A percentile compares a stretch with the other conserved stretches of the same genome.
Conservation (phyloP, 2,329 filamentous ascomycete genomes). For the Malbranchea zuffiana region DNA sequence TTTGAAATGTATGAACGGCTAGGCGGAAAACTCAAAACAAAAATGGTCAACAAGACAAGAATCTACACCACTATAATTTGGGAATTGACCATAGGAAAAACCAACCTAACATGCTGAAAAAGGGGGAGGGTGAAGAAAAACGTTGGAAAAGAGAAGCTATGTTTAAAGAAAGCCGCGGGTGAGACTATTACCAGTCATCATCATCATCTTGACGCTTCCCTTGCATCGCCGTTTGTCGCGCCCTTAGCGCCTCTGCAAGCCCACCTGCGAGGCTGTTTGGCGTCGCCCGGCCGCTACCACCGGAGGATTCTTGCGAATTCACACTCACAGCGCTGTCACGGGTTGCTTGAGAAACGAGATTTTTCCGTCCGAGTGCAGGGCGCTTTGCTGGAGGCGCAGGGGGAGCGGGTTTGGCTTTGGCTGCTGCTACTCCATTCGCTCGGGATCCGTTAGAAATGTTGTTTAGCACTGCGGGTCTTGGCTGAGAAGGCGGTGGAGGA, state of each 20-base stretch:
- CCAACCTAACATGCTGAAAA: no score
- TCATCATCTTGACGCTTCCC: slow-evolving; percentile 58
- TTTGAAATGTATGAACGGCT: no score
- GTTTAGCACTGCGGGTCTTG: slow-evolving; percentile 51
- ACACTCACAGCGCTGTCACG: slow-evolving; percentile 53
- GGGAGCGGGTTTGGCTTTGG: slow-evolving; percentile 56
- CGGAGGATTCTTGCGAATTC: slow-evolving; percentile 39
- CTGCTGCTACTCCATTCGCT: slow-evolving; percentile 29
- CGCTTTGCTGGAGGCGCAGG: slow-evolving; percentile 72
- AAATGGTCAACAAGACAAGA: no score
- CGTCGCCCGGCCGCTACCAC: slow-evolving; percentile 58
- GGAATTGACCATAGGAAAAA: no score
- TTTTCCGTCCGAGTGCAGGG: slow-evolving; percentile 61
- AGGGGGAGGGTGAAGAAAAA: no score
- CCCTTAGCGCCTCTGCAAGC: slow-evolving; percentile 66
- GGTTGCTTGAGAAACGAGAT: slow-evolving; percentile 52
- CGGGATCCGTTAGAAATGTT: slow-evolving; percentile 31
- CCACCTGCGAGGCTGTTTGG: slow-evolving; percentile 62
- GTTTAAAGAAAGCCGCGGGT: background rate
- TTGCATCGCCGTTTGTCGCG: slow-evolving; percentile 65
- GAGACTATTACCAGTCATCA: slow-evolving; percentile 32
- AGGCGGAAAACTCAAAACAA: no score
- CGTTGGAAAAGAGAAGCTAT: background rate
- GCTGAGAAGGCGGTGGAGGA: slow-evolving; percentile 39
- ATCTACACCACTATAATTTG: no score